Evolutionary conservation across 306 rosid species (phyloP).

Genomic region (Prunus campanulata): DNA sequence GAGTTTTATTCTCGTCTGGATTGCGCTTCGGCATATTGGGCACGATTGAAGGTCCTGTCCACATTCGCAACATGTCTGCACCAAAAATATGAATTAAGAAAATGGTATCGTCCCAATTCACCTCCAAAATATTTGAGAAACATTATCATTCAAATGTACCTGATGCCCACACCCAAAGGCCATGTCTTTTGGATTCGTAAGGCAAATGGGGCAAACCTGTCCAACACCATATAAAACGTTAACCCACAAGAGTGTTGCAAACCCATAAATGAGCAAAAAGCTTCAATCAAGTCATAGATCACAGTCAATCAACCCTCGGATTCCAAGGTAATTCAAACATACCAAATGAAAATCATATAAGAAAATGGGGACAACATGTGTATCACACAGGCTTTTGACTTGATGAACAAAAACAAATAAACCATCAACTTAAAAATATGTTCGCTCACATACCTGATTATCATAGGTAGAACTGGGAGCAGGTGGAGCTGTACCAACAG

Average conservation of each 20-base stretch:
- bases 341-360: too few species aligned
- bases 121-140: neutral
- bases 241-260: neutral
- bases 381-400: neutral
- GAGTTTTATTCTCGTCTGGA: constrained; percentile 75
- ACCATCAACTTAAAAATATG: neutral
- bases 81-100: constrained; percentile 11
- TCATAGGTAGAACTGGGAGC: constrained; percentile 60
- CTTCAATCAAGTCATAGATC: too few species aligned
- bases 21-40: constrained; percentile 83
- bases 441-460: constrained; percentile 47
- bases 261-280: neutral
- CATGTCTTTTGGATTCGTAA: constrained; percentile 75
- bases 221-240: constrained; percentile 24
- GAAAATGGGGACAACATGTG: neutral
- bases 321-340: too few species aligned
- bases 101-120: neutral
- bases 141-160: constrained; percentile 39
- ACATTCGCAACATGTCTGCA: constrained; percentile 89
- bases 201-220: constrained; percentile 91
- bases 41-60: constrained; percentile 68
- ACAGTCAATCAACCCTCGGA: neutral
- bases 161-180: constrained; percentile 98
- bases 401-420: neutral
- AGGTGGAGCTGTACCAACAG: constrained; percentile 53